Percentiles rank a stretch among this genome's conserved stretches.
phyloP scores from a whole-genome alignment of 1,139 yeast species.

The Pichia sp. region DNA sequence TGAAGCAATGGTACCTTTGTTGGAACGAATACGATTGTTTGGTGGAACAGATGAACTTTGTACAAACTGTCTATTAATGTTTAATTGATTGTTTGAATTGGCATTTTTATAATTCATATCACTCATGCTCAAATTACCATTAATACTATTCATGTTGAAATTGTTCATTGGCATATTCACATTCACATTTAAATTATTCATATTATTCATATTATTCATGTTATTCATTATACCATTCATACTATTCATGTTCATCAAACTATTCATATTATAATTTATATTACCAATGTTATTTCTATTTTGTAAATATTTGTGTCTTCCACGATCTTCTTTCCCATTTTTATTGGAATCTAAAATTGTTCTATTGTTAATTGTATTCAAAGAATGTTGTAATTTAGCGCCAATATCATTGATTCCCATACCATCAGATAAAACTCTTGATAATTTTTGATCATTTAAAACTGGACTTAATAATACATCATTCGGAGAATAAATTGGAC shows the following conservation, averaged over 20 bases:
- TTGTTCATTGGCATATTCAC: neutral
- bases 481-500: conserved; percentile 9
- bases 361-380: conserved; percentile 56
- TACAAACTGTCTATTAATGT: neutral
- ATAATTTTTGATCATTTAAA: conserved; percentile 15
- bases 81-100: neutral
- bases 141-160: conserved; percentile 3
- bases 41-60: conserved; percentile 17
- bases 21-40: conserved; percentile 9
- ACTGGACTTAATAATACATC: conserved; percentile 7
- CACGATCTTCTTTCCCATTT: conserved; percentile 13
- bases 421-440: conserved; percentile 25
- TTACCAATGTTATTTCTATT: conserved; percentile 3
- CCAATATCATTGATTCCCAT: conserved; percentile 28
- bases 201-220: neutral
- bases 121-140: conserved; percentile 1
- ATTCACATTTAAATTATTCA: conserved; percentile 4
- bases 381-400: conserved; percentile 50
- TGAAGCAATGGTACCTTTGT: too few relatives aligned
- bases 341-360: conserved; percentile 48
- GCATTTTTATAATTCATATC: neutral
- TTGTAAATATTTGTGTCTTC: conserved; percentile 10
- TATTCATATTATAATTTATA: neutral
- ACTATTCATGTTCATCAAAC: neutral
- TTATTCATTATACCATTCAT: neutral